These are phyloP conservation scores for Fomitopsis pinicola DNA, from an alignment of 1,284 basidiomycete genomes.

Conservation along the genomic window DNA sequence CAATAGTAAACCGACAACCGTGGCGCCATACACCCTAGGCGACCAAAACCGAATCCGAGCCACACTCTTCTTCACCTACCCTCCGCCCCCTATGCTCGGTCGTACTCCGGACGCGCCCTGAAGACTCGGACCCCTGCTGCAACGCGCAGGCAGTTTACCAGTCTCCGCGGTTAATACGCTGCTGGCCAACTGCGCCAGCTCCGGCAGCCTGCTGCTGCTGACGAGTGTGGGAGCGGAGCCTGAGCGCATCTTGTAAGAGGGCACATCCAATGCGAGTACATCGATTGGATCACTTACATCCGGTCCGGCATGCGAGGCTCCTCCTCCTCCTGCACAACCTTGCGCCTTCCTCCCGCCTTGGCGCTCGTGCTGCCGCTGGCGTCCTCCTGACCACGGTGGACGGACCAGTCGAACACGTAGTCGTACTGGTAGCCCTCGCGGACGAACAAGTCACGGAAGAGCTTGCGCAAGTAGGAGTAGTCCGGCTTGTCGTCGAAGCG, in stretches of 20 bases:
- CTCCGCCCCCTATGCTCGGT: conserved; percentile 58
- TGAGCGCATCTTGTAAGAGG: conserved; percentile 26
- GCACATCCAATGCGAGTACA: conserved; percentile 20
- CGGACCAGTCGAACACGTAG: conserved; percentile 98
- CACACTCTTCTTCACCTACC: conserved; percentile 42
- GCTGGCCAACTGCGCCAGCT: conserved; percentile 57
- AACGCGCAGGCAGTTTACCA: conserved; percentile 52
- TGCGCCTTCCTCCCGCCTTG: conserved; percentile 61
- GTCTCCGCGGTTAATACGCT: conserved; percentile 61
- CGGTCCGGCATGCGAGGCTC: conserved; percentile 72
- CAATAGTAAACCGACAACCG: conserved; percentile 27
- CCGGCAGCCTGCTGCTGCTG: conserved; percentile 57
- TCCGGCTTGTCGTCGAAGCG: conserved; percentile 99
- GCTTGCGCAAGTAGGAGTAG: conserved; percentile 96
- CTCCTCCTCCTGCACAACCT: conserved; percentile 74
- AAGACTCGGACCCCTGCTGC: conserved; percentile 18
- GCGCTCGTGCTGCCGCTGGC: conserved; percentile 50
- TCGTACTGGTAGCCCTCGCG: conserved; percentile 98
- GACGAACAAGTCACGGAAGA: conserved; percentile 96
- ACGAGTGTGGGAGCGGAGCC: conserved; percentile 81
- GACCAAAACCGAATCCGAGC: conserved; percentile 44
- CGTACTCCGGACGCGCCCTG: conserved; percentile 50
- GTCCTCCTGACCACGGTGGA: conserved; percentile 75
- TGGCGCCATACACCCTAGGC: conserved; percentile 32
- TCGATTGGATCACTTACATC: conserved; percentile 52